Evolutionary conservation across 2,329 filamentous ascomycete genomes (phyloP).

Genomic region (Botryotinia globosa): DNA sequence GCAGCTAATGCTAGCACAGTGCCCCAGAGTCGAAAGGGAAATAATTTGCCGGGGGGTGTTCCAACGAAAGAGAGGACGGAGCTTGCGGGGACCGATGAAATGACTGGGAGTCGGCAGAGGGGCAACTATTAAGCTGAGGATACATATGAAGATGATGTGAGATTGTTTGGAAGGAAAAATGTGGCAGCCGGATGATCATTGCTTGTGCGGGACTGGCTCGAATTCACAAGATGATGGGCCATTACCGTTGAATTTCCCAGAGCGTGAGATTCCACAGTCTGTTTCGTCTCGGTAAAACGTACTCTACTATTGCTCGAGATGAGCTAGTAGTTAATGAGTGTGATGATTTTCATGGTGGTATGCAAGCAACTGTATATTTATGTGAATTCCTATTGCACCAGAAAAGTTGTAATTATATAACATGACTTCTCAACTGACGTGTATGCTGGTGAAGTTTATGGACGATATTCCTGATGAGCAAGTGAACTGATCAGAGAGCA

Average conservation of each 20-base stretch:
- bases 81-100: slow-evolving; percentile 26
- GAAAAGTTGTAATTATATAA: neutral
- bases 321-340: no score
- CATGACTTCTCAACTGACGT: neutral
- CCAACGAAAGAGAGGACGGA: slow-evolving; percentile 29
- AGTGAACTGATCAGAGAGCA: no score
- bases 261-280: neutral
- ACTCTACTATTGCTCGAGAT: neutral
- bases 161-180: neutral
- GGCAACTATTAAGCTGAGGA: neutral
- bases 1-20: slow-evolving; percentile 29
- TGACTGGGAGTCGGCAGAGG: slow-evolving; percentile 20
- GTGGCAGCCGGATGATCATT: neutral
- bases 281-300: neutral
- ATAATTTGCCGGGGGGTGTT: slow-evolving; percentile 22
- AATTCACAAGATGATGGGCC: neutral
- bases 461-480: neutral
- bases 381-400: neutral
- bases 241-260: neutral
- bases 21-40: slow-evolving; percentile 24
- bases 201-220: neutral
- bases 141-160: neutral
- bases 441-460: neutral
- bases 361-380: neutral
- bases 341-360: neutral